Percentiles rank a stretch among this genome's conserved stretches.
Conservation (phyloP, 805 yeast species). For the Wickerhamomyces bisporus region DNA sequence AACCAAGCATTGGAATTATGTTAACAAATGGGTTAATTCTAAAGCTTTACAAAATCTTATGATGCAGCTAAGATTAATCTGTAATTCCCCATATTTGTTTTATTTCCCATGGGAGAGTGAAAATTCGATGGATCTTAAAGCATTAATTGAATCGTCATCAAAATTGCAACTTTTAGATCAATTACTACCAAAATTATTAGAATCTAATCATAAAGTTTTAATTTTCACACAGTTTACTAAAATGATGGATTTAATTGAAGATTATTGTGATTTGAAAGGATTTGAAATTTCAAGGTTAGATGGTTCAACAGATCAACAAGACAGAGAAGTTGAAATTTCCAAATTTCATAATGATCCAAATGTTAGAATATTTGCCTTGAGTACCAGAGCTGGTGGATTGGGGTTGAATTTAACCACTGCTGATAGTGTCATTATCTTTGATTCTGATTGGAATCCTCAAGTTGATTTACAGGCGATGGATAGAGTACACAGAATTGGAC, state of each 20-base stretch:
- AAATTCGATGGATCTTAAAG: slow-evolving; percentile 32
- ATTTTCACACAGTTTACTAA: slow-evolving; percentile 84
- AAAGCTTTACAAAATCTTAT: slow-evolving; percentile 60
- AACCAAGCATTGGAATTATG: slow-evolving; percentile 10
- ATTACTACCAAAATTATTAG: slow-evolving; percentile 42
- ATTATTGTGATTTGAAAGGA: slow-evolving; percentile 54
- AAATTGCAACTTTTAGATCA: slow-evolving; percentile 69
- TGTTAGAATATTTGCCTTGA: slow-evolving; percentile 58
- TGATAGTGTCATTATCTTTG: slow-evolving; percentile 85
- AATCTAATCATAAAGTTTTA: slow-evolving; percentile 57
- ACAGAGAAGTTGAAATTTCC: slow-evolving; percentile 59
- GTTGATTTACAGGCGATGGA: slow-evolving; percentile 96
- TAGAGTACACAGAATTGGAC: slow-evolving; percentile 92
- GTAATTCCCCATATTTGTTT: slow-evolving; percentile 81
- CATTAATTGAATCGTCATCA: slow-evolving; percentile 55
- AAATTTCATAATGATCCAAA: slow-evolving; percentile 34
- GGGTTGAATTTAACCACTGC: slow-evolving; percentile 86
- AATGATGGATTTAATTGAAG: slow-evolving; percentile 76
- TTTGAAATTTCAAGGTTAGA: slow-evolving; percentile 59
- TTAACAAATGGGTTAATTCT: slow-evolving; percentile 37
- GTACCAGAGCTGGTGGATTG: slow-evolving; percentile 93
- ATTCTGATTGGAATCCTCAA: slow-evolving; percentile 97
- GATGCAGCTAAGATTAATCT: slow-evolving; percentile 82
- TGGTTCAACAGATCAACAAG: slow-evolving; percentile 64
- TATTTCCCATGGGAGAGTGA: slow-evolving; percentile 68